phyloP scores from a whole-genome alignment of 495 filamentous ascomycete genomes.

The Hypoxylon intermedium region DNA sequence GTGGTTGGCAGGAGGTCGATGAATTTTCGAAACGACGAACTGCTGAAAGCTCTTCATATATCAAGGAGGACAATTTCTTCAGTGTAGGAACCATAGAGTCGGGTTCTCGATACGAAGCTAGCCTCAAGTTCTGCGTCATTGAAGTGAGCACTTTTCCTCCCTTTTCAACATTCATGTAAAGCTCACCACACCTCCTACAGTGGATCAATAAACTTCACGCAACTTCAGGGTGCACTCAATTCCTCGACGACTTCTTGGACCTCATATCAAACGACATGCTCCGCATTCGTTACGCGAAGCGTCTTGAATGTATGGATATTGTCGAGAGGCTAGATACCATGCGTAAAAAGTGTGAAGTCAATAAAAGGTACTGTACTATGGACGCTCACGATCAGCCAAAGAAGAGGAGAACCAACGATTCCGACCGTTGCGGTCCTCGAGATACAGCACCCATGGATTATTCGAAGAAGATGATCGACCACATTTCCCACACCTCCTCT shows the following conservation, averaged over 20 bases:
- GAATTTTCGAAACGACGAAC: not conserved
- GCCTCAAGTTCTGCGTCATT: not conserved
- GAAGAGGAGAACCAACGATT: not conserved
- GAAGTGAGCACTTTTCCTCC: not conserved
- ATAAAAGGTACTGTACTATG: not conserved
- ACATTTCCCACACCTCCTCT: too few species aligned
- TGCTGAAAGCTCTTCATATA: not conserved
- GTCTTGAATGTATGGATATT: not conserved
- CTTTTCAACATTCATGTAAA: not conserved
- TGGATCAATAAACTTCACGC: constrained; percentile 31
- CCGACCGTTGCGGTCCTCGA: too few species aligned
- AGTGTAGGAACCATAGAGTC: not conserved
- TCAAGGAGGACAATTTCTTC: not conserved
- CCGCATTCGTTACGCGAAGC: constrained; percentile 1
- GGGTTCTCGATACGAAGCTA: not conserved
- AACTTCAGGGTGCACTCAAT: constrained; percentile 18
- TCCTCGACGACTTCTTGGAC: constrained; percentile 30
- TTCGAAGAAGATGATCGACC: too few species aligned
- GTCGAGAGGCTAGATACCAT: not conserved
- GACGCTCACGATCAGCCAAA: not conserved
- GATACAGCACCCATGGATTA: too few species aligned
- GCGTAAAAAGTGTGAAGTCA: not conserved
- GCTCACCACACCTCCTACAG: not conserved
- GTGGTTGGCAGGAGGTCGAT: not conserved
- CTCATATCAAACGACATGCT: constrained; percentile 28